phyloP scores from a whole-genome alignment of 768 basidiomycete species.

The Leccinellum albellum region DNA sequence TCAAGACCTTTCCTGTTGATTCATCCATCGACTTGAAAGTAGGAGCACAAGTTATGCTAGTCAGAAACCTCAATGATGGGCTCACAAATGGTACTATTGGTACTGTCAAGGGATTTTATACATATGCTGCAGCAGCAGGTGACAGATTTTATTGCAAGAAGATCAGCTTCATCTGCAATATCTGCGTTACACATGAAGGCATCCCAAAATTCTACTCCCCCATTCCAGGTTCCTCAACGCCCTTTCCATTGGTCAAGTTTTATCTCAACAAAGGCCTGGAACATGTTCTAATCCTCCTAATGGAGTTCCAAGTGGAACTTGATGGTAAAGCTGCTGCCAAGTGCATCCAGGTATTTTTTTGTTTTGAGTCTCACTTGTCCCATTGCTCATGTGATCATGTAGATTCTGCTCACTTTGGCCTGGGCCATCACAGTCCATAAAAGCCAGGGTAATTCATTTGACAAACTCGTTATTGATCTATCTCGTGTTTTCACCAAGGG shows the following conservation, averaged over 20 bases:
- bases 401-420: neutral
- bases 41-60: too few relatives aligned
- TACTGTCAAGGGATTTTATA: too few relatives aligned
- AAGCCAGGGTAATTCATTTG: constrained; percentile 1
- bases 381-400: neutral
- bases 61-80: too few relatives aligned
- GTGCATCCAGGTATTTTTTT: neutral
- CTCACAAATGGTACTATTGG: too few relatives aligned
- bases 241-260: neutral
- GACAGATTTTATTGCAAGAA: too few relatives aligned
- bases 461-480: neutral
- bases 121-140: too few relatives aligned
- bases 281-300: neutral
- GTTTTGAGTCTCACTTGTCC: neutral
- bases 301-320: neutral
- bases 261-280: neutral
- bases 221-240: too few relatives aligned
- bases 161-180: too few relatives aligned
- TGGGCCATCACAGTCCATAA: constrained; percentile 3
- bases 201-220: too few relatives aligned
- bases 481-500: neutral
- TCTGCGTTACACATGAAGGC: too few relatives aligned
- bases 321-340: neutral
- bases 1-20: too few relatives aligned
- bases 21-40: too few relatives aligned